These are phyloP conservation scores for Neobulgaria alba DNA, from an alignment of 2,329 filamentous ascomycete species.

Conservation along the genomic window DNA sequence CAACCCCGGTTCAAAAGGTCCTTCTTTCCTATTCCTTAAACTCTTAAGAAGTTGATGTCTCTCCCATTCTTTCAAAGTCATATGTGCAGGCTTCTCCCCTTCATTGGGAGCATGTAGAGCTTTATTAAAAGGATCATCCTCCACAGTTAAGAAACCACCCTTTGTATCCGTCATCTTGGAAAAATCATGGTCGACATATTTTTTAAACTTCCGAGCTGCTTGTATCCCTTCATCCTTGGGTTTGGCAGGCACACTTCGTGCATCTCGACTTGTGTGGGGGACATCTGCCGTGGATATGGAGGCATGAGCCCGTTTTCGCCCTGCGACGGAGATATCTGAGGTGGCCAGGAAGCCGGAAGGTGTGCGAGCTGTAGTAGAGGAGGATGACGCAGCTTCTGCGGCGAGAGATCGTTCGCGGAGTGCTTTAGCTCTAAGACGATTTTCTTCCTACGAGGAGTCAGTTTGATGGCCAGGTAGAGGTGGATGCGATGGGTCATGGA, in stretches of 20 bases:
- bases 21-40: constrained; percentile 63
- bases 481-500: background rate
- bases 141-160: constrained; percentile 82
- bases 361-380: constrained; percentile 34
- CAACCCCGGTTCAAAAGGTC: constrained; percentile 84
- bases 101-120: constrained; percentile 52
- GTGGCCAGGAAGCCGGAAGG: constrained; percentile 64
- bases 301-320: constrained; percentile 63
- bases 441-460: constrained; percentile 59
- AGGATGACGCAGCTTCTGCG: constrained; percentile 37
- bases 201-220: constrained; percentile 79
- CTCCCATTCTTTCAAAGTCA: constrained; percentile 92
- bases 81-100: constrained; percentile 69
- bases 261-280: constrained; percentile 61
- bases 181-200: constrained; percentile 97
- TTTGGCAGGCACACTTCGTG: constrained; percentile 32
- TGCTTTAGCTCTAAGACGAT: constrained; percentile 80
- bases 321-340: constrained; percentile 46
- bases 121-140: constrained; percentile 86
- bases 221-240: constrained; percentile 31
- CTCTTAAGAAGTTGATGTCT: constrained; percentile 65
- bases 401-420: constrained; percentile 66
- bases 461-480: background rate
- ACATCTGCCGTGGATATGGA: constrained; percentile 46
- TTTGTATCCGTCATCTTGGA: constrained; percentile 97